Evolutionary conservation across 345 rosid species (phyloP).

Genomic region (Conringia planisiliqua): DNA sequence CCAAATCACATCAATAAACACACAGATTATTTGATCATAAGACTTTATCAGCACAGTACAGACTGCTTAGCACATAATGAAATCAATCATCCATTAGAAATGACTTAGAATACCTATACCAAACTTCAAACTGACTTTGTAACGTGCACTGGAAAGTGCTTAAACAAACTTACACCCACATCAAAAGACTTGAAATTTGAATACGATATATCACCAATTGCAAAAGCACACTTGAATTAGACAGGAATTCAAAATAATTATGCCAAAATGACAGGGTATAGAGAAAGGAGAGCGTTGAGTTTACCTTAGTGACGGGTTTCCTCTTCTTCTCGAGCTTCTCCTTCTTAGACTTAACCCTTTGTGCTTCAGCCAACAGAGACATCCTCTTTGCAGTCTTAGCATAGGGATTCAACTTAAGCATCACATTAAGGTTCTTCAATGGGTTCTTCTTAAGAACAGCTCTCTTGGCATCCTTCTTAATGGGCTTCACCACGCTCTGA

Average conservation of each 20-base stretch:
- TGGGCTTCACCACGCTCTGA: slow-evolving; percentile 84
- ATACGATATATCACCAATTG: not conserved
- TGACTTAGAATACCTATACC: not conserved
- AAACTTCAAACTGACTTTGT: not conserved
- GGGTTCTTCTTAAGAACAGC: slow-evolving; percentile 93
- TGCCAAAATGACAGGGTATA: not conserved
- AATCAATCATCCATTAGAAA: not conserved
- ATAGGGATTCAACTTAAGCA: slow-evolving; percentile 87
- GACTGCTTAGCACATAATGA: too few species aligned
- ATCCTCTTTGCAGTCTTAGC: slow-evolving; percentile 97
- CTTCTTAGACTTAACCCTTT: slow-evolving; percentile 91
- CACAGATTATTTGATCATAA: not conserved
- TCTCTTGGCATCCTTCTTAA: slow-evolving; percentile 65
- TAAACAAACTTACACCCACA: not conserved
- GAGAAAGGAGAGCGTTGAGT: not conserved
- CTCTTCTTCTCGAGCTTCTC: slow-evolving; percentile 96
- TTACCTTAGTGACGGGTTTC: slow-evolving; percentile 67
- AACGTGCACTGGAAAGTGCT: not conserved
- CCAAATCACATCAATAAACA: not conserved
- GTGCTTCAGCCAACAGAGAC: slow-evolving; percentile 88
- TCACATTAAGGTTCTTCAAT: slow-evolving; percentile 71
- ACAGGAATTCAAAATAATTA: not conserved
- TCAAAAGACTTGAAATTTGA: not conserved
- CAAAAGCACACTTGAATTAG: not conserved
- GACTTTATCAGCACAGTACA: not conserved